A percentile compares a stretch with the other conserved stretches of the same genome.
Conservation (phyloP, 169 alveolate genomes). For the Plasmodium fragile region DNA sequence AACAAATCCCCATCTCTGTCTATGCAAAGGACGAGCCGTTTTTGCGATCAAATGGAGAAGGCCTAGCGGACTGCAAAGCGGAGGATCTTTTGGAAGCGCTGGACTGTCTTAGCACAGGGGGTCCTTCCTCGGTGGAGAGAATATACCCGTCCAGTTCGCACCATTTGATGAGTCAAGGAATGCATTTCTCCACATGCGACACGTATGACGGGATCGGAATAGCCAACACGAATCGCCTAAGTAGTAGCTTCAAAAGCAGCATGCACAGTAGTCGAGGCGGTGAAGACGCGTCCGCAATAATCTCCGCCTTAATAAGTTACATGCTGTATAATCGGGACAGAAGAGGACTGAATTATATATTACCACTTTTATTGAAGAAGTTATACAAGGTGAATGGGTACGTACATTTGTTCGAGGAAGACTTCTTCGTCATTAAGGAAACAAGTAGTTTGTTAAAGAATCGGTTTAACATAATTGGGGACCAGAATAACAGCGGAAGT, state of each 20-base stretch:
- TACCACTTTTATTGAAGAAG: constrained; percentile 3
- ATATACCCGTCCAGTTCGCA: neutral
- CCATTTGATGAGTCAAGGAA: neutral
- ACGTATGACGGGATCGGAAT: neutral
- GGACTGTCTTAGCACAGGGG: neutral
- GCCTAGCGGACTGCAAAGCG: neutral
- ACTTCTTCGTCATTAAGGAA: constrained; percentile 53
- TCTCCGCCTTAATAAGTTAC: constrained; percentile 14
- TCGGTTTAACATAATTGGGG: constrained; percentile 41
- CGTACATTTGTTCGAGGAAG: constrained; percentile 34
- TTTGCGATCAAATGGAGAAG: neutral
- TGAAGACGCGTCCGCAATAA: constrained; percentile 5
- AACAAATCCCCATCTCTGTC: neutral
- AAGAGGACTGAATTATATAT: constrained; percentile 14
- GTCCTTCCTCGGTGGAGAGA: neutral
- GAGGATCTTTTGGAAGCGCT: neutral
- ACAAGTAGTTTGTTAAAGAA: constrained; percentile 43
- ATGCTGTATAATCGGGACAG: constrained; percentile 27
- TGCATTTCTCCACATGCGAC: neutral
- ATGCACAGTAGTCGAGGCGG: neutral
- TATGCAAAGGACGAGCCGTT: neutral
- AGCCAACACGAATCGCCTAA: neutral
- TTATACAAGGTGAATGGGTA: constrained; percentile 40
- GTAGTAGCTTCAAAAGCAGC: neutral
- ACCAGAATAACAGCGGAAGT: constrained; percentile 30